Conservation (phyloP, 176 grass and related monocot genomes). For the Phyllostachys edulis region DNA sequence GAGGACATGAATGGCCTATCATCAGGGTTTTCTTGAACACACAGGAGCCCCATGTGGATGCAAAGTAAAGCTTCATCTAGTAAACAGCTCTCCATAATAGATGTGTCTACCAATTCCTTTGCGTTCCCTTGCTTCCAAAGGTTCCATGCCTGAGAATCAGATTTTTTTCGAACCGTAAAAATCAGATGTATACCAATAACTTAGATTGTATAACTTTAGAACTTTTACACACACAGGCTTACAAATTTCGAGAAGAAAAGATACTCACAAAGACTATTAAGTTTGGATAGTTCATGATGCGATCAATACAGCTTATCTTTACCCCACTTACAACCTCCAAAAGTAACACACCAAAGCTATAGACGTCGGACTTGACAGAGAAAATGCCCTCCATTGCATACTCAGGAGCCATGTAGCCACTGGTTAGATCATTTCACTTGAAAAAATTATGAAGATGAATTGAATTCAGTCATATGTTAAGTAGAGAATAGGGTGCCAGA, state of each 20-base stretch:
- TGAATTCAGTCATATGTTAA: neutral
- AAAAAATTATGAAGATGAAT: neutral
- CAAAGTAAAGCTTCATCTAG: slow-evolving; percentile 27
- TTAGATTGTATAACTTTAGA: neutral
- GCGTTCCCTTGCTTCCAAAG: slow-evolving; percentile 44
- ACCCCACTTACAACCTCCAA: slow-evolving; percentile 44
- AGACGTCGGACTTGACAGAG: slow-evolving; percentile 54
- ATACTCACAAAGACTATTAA: slow-evolving; percentile 46
- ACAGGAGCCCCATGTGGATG: slow-evolving; percentile 41
- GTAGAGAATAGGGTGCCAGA: too few species aligned
- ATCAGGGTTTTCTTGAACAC: slow-evolving; percentile 44
- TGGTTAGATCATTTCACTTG: neutral
- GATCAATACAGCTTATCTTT: slow-evolving; percentile 32
- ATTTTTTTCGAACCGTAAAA: too few species aligned
- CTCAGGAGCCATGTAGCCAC: slow-evolving; percentile 64
- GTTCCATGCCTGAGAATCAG: slow-evolving; percentile 36
- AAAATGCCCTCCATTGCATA: slow-evolving; percentile 66
- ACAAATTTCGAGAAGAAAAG: too few species aligned
- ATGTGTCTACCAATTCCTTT: slow-evolving; percentile 21
- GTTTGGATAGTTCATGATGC: slow-evolving; percentile 26
- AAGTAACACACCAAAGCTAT: slow-evolving; percentile 52
- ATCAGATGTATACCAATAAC: neutral
- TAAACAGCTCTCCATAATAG: slow-evolving; percentile 23
- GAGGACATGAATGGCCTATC: slow-evolving; percentile 48
- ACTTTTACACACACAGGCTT: too few species aligned